Evolutionary conservation across 345 rosid genomes (phyloP).

Genomic region (Acer negundo): DNA sequence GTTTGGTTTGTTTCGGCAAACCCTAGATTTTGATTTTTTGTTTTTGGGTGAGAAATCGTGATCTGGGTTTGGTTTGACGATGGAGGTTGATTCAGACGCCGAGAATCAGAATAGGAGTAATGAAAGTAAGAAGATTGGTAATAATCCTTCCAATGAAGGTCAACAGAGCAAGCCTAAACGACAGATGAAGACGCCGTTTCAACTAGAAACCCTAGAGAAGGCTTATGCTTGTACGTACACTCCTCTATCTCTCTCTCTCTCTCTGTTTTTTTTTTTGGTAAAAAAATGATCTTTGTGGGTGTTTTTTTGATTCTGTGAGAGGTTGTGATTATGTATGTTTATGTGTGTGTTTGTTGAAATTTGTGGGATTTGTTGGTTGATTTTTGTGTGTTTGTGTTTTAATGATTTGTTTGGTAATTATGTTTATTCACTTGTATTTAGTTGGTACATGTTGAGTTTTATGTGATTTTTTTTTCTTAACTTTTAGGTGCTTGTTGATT

Average conservation of each 20-base stretch:
- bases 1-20: slow-evolving; percentile 10
- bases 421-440: not conserved
- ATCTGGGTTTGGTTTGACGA: slow-evolving; percentile 20
- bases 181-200: slow-evolving; percentile 98
- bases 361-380: not conserved
- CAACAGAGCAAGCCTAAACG: slow-evolving; percentile 73
- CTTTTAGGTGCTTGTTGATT: not conserved
- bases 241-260: not conserved
- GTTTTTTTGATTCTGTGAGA: not conserved
- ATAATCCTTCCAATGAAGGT: slow-evolving; percentile 47
- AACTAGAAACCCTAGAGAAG: slow-evolving; percentile 84
- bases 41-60: slow-evolving; percentile 1
- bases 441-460: not conserved
- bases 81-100: slow-evolving; percentile 68
- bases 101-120: slow-evolving; percentile 43
- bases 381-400: not conserved
- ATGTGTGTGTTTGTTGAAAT: not conserved
- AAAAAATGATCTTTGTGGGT: not conserved
- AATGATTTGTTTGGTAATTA: not conserved
- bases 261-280: no score
- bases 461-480: not conserved
- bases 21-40: slow-evolving; percentile 31
- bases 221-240: slow-evolving; percentile 63
- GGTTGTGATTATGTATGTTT: slow-evolving; percentile 7
- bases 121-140: slow-evolving; percentile 16